Conservation (phyloP, 345 rosid genomes). For the Sonneratia alba region DNA sequence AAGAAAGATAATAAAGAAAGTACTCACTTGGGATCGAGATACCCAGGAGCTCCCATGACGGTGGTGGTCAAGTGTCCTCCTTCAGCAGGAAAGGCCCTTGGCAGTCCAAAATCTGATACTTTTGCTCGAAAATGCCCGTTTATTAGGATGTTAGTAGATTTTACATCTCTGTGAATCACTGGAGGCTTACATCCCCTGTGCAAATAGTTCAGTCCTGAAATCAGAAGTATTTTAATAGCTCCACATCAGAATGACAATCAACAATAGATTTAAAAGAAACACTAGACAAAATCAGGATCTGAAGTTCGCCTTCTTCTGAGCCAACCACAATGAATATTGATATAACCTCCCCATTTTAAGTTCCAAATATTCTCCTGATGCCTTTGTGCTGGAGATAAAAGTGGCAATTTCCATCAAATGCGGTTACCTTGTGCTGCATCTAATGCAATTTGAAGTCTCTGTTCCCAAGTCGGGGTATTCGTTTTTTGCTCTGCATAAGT, state of each 20-base stretch:
- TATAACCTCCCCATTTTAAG: too few relatives aligned
- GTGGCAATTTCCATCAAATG: neutral
- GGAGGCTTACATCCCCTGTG: constrained; percentile 55
- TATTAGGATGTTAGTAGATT: constrained; percentile 27
- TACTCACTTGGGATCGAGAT: constrained; percentile 53
- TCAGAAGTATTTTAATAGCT: too few relatives aligned
- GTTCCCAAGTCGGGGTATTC: neutral
- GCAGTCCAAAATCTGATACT: constrained; percentile 51
- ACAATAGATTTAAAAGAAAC: too few relatives aligned
- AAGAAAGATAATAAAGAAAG: neutral
- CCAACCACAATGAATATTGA: too few relatives aligned
- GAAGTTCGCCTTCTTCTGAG: too few relatives aligned
- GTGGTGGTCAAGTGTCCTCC: constrained; percentile 22
- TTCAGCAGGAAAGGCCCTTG: constrained; percentile 33
- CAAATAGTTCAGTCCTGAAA: constrained; percentile 29
- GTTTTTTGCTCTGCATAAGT: neutral
- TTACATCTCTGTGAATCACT: constrained; percentile 38
- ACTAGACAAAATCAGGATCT: too few relatives aligned
- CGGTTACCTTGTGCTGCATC: constrained; percentile 7
- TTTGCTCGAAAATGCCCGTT: constrained; percentile 31
- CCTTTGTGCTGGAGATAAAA: too few relatives aligned
- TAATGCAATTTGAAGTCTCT: neutral
- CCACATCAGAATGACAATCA: neutral
- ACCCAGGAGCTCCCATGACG: constrained; percentile 37
- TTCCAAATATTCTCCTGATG: too few relatives aligned